Conservation (phyloP, 495 filamentous ascomycete genomes). For the Neurospora pannonica region DNA sequence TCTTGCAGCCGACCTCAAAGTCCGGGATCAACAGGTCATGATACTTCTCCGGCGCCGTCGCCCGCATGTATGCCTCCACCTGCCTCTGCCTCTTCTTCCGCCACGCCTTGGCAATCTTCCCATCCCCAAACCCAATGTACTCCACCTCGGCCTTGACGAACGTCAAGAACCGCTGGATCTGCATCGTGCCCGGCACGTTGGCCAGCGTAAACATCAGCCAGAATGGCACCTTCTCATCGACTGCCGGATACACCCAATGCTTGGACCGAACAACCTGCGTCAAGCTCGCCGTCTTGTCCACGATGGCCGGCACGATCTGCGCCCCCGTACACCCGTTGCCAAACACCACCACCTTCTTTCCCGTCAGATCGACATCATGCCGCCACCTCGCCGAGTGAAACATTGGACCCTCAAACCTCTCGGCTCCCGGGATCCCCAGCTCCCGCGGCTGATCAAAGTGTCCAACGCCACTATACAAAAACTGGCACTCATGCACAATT, state of each 20-base stretch:
- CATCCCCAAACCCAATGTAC: slow-evolving; percentile 15
- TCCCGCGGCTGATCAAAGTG: slow-evolving; percentile 30
- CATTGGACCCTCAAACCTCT: slow-evolving; percentile 44
- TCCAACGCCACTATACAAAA: slow-evolving; percentile 44
- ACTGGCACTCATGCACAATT: slow-evolving; percentile 18
- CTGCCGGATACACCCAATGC: slow-evolving; percentile 29
- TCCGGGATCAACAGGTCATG: slow-evolving; percentile 32
- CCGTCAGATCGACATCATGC: slow-evolving; percentile 30
- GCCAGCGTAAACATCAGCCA: slow-evolving; percentile 6
- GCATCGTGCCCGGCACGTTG: slow-evolving; percentile 11
- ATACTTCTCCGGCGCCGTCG: slow-evolving; percentile 30
- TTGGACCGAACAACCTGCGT: slow-evolving; percentile 27
- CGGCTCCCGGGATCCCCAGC: slow-evolving; percentile 41
- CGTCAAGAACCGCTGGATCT: slow-evolving; percentile 16
- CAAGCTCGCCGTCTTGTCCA: slow-evolving; percentile 13
- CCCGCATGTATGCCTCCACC: slow-evolving; percentile 27
- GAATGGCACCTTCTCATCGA: slow-evolving; percentile 17
- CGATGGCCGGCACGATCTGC: slow-evolving; percentile 33
- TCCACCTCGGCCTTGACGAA: slow-evolving; percentile 19
- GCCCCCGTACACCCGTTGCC: slow-evolving; percentile 51
- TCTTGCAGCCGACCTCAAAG: slow-evolving; percentile 36
- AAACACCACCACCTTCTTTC: slow-evolving; percentile 49
- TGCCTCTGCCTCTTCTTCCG: slow-evolving; percentile 4
- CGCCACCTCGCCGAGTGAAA: slow-evolving; percentile 54
- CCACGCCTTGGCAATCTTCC: slow-evolving; percentile 1